A percentile compares a stretch with the other conserved stretches of the same genome.
Conservation (phyloP, 192 early-diverging fungal species). For the Linnemannia exigua region DNA sequence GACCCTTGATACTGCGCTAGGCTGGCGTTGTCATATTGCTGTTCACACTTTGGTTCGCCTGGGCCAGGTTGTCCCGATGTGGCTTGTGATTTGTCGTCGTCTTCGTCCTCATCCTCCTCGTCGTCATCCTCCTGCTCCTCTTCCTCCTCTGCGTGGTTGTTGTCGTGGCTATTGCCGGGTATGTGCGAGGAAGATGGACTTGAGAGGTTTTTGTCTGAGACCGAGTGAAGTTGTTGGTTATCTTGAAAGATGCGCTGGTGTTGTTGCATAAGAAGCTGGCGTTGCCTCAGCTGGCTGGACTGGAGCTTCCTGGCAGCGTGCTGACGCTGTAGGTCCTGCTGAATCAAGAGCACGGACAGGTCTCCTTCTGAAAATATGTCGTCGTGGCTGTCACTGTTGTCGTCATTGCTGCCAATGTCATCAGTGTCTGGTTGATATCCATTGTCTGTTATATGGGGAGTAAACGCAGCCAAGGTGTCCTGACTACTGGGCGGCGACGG, state of each 20-base stretch:
- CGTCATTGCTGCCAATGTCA: background rate
- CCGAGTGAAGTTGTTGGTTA: background rate
- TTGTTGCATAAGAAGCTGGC: background rate
- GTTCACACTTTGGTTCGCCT: background rate
- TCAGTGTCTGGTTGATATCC: slow-evolving; percentile 4
- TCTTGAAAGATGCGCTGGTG: slow-evolving; percentile 2
- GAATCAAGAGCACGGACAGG: background rate
- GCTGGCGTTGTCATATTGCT: background rate
- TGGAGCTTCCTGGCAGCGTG: background rate
- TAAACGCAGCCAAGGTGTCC: slow-evolving; percentile 10
- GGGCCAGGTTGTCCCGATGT: background rate
- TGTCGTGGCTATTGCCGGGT: background rate
- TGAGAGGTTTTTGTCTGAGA: background rate
- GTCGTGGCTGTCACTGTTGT: slow-evolving; percentile 5
- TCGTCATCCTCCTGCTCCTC: background rate
- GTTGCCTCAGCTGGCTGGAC: background rate
- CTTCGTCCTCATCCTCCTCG: background rate
- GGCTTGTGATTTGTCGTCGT: background rate
- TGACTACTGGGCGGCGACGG: slow-evolving; percentile 14
- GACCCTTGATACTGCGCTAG: background rate
- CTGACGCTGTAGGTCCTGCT: slow-evolving; percentile 9
- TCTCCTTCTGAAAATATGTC: background rate
- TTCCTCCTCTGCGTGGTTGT: background rate
- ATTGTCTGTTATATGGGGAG: background rate
- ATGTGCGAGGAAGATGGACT: background rate